These are phyloP conservation scores for Tetrahymena borealis DNA, from an alignment of 73 alveolate genomes.

Conservation along the genomic window DNA sequence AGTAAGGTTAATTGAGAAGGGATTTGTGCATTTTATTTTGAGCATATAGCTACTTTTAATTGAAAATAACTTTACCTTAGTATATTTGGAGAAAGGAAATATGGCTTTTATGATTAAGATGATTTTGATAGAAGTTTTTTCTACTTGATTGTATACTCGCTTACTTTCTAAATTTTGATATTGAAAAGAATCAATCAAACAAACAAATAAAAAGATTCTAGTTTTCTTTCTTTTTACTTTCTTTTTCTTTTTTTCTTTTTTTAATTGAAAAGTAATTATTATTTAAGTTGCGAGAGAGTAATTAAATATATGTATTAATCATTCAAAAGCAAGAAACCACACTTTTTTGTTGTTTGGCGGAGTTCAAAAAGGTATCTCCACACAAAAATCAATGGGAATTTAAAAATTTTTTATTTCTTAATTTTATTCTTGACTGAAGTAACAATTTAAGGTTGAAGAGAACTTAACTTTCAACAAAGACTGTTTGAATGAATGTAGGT, in stretches of 20 bases:
- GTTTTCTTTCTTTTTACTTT: background rate
- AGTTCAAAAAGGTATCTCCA: no score
- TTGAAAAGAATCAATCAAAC: no score
- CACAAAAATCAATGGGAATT: no score
- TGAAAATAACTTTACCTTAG: background rate
- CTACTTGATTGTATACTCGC: background rate
- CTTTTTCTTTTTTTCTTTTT: background rate
- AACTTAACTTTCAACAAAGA: background rate
- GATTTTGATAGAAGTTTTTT: background rate
- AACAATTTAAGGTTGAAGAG: background rate
- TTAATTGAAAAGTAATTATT: background rate
- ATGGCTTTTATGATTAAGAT: background rate
- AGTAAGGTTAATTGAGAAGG: no score
- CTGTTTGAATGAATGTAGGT: background rate
- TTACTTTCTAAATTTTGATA: background rate
- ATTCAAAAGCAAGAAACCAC: background rate
- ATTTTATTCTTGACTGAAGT: background rate
- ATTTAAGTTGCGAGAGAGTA: background rate
- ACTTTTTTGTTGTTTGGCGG: background rate
- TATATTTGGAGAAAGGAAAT: background rate
- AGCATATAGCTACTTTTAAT: no score
- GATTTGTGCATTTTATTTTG: no score
- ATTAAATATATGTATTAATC: background rate
- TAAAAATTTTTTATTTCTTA: background rate
- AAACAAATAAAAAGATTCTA: background rate